Conservation (phyloP, 208 protist species). For the Balamuthia mandrillaris region DNA sequence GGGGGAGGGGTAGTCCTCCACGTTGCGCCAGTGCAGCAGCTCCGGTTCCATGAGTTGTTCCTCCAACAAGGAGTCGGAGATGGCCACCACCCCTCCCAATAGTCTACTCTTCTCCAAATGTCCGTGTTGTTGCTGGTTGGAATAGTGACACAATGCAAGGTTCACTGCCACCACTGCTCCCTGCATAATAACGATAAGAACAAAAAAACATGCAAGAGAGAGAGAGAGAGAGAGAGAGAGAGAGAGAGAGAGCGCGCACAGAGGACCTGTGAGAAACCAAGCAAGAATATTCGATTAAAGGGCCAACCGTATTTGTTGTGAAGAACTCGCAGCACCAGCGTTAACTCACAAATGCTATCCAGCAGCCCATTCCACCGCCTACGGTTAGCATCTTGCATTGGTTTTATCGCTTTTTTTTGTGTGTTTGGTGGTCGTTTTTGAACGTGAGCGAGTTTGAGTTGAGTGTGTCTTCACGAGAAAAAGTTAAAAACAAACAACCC, state of each 20-base stretch:
- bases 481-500: too few relatives aligned
- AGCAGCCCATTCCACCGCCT: background rate
- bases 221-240: background rate
- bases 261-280: constrained; percentile 18
- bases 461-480: too few relatives aligned
- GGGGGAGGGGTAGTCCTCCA: background rate
- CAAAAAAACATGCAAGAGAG: background rate
- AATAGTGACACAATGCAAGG: background rate
- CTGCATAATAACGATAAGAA: background rate
- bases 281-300: background rate
- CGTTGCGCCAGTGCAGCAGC: too few relatives aligned
- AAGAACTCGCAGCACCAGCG: background rate
- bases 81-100: background rate
- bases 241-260: too few relatives aligned
- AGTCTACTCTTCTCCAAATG: too few relatives aligned
- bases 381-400: background rate
- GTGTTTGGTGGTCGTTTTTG: too few relatives aligned
- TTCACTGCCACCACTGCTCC: background rate
- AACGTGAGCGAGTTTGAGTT: too few relatives aligned
- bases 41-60: too few relatives aligned
- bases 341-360: background rate
- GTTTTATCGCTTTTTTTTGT: constrained; percentile 17
- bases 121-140: too few relatives aligned
- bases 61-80: constrained; percentile 1
- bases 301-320: background rate